Percentiles rank a stretch among this genome's conserved stretches.
Conservation (phyloP, 306 rosid genomes). For the Purshia tridentata region DNA sequence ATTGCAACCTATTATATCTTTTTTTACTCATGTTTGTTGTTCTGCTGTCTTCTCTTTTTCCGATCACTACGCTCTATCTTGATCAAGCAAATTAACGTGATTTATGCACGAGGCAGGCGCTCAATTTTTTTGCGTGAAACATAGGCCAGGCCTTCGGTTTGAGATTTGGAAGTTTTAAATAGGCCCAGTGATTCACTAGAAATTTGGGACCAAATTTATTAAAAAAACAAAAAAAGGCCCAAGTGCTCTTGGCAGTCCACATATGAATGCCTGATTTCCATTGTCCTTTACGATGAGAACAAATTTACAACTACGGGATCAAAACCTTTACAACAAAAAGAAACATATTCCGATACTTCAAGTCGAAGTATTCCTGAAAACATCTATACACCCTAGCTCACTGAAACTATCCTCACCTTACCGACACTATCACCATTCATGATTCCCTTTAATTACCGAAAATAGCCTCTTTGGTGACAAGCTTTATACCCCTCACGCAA, state of each 20-base stretch:
- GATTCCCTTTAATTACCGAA: constrained; percentile 24
- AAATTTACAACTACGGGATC: constrained; percentile 35
- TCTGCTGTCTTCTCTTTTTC: no score
- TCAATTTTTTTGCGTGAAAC: no score
- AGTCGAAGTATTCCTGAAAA: constrained; percentile 57
- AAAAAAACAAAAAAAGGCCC: not conserved
- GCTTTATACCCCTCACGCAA: constrained; percentile 88
- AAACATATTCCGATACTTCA: constrained; percentile 47
- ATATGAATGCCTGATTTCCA: not conserved
- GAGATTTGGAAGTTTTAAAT: no score
- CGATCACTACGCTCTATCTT: no score
- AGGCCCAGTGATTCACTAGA: no score
- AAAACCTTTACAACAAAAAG: constrained; percentile 40
- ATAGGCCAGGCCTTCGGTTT: no score
- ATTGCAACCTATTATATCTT: no score
- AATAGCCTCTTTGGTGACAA: constrained; percentile 58
- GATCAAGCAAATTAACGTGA: no score
- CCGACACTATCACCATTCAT: not conserved
- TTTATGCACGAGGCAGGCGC: no score
- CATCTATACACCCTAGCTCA: constrained; percentile 40
- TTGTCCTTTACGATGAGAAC: constrained; percentile 1
- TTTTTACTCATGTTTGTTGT: no score
- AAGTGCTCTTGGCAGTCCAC: not conserved
- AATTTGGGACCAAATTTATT: no score
- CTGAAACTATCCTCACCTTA: constrained; percentile 15